These are phyloP conservation scores for Hortaea werneckii DNA, from an alignment of 2,329 filamentous ascomycete genomes.

Conservation along the genomic window DNA sequence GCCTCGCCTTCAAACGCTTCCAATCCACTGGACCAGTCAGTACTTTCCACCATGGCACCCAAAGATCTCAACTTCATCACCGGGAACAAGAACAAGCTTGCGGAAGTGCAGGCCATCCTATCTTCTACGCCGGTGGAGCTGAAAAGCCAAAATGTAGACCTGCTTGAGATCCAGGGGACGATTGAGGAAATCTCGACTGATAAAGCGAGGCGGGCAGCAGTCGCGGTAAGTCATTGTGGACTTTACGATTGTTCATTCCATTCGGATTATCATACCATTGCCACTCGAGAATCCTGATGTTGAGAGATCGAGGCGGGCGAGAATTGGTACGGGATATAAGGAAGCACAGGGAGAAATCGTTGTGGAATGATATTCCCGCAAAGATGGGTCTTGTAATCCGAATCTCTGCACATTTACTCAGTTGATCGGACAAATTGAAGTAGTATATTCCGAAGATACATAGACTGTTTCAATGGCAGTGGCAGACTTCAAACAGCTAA, in stretches of 20 bases:
- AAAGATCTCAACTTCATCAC: slow-evolving; percentile 83
- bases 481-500: no score
- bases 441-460: neutral
- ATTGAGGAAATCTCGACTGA: slow-evolving; percentile 84
- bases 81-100: slow-evolving; percentile 87
- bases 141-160: slow-evolving; percentile 62
- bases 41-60: slow-evolving; percentile 5
- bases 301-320: no score
- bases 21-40: neutral
- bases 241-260: neutral
- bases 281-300: no score
- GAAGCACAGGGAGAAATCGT: no score
- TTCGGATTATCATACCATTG: no score
- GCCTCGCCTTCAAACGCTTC: no score
- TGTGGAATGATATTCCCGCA: no score
- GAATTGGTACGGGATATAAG: no score
- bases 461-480: neutral
- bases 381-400: no score
- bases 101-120: slow-evolving; percentile 81
- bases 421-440: no score
- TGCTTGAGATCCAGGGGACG: slow-evolving; percentile 83
- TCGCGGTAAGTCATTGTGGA: slow-evolving; percentile 46
- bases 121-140: slow-evolving; percentile 59
- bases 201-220: slow-evolving; percentile 76
- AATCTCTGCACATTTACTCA: no score